Conservation (phyloP, 305 asterid species). For the Fraxinus baroniana region DNA sequence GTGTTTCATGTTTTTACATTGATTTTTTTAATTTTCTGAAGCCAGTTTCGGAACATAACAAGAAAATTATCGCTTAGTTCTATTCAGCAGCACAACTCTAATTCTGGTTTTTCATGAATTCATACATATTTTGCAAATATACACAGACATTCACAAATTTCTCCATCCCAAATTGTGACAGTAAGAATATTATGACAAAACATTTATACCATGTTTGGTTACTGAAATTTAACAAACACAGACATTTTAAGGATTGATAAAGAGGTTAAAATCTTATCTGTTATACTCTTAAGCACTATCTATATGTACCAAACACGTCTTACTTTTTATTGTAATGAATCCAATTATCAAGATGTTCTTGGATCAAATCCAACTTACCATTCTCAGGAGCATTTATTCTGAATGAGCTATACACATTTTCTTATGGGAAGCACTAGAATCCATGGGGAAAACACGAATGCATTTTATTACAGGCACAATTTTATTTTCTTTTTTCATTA, state of each 20-base stretch:
- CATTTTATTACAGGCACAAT: neutral
- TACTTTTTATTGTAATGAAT: neutral
- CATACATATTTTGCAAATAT: neutral
- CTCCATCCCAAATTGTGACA: neutral
- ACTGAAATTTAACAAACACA: neutral
- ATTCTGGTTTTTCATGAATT: neutral
- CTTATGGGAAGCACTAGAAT: neutral
- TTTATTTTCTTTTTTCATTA: neutral
- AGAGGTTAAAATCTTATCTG: neutral
- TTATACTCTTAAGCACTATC: neutral
- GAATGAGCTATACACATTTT: slow-evolving; percentile 34
- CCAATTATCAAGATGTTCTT: neutral
- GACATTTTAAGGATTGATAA: neutral
- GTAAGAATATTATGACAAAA: neutral
- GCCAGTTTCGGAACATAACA: neutral
- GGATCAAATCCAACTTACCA: neutral
- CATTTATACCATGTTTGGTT: neutral
- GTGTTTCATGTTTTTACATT: neutral
- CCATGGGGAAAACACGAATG: neutral
- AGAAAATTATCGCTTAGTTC: neutral
- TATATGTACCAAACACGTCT: neutral
- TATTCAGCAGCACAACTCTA: neutral
- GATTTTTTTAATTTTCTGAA: neutral
- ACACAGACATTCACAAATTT: neutral
- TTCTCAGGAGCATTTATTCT: slow-evolving; percentile 1